Conservation (phyloP, 805 yeast genomes). For the Metschnikowia dekortorum region DNA sequence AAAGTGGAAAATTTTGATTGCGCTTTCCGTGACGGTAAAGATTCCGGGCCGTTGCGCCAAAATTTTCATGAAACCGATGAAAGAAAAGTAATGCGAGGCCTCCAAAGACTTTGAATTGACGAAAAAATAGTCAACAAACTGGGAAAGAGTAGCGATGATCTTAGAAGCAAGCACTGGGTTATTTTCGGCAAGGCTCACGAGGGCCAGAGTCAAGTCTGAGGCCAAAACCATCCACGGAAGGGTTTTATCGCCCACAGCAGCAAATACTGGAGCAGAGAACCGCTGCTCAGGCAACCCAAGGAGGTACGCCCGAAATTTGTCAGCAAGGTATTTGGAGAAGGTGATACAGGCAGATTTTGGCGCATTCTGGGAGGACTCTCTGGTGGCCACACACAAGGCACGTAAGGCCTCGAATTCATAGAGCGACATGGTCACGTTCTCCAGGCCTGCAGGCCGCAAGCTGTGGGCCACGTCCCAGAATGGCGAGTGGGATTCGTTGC, state of each 20-base stretch:
- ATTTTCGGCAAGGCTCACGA: slow-evolving; percentile 25
- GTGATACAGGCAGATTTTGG: not conserved
- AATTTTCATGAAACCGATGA: slow-evolving; percentile 34
- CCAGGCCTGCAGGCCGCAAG: not conserved
- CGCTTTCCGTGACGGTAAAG: slow-evolving; percentile 18
- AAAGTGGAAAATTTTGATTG: slow-evolving; percentile 28
- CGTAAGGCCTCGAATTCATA: slow-evolving; percentile 54
- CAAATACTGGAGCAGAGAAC: slow-evolving; percentile 36
- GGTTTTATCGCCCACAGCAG: slow-evolving; percentile 18
- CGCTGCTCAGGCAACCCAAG: slow-evolving; percentile 41
- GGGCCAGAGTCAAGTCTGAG: slow-evolving; percentile 31
- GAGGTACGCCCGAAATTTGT: slow-evolving; percentile 45
- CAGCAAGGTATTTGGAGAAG: slow-evolving; percentile 39
- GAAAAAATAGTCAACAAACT: slow-evolving; percentile 27
- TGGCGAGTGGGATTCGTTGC: not conserved
- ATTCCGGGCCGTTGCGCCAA: slow-evolving; percentile 25
- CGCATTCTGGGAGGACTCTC: not conserved
- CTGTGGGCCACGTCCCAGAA: not conserved
- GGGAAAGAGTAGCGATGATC: slow-evolving; percentile 24
- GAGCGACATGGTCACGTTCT: slow-evolving; percentile 38
- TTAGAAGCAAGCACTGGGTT: slow-evolving; percentile 22
- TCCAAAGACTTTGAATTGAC: slow-evolving; percentile 12
- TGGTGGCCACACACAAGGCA: slow-evolving; percentile 45
- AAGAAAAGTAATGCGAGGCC: slow-evolving; percentile 31
- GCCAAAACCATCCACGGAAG: slow-evolving; percentile 36